A percentile compares a stretch with the other conserved stretches of the same genome.
These are phyloP conservation scores for Chaetomium sp. DNA, from an alignment of 2,329 filamentous ascomycete genomes.

Conservation along the genomic window DNA sequence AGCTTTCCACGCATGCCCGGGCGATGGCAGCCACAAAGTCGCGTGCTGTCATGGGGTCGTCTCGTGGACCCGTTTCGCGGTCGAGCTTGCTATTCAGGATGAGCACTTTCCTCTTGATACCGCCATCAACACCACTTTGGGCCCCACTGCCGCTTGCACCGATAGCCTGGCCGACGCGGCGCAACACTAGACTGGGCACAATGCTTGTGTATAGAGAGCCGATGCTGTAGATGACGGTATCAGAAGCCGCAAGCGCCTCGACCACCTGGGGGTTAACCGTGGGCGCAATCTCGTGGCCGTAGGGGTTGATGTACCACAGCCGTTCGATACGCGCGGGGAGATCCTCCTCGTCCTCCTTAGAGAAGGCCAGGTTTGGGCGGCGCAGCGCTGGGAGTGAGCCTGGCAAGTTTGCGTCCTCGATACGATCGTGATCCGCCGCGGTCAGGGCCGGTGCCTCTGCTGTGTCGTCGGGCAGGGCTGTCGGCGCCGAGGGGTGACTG, in stretches of 20 bases:
- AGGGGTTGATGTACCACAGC: constrained; percentile 97
- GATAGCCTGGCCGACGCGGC: constrained; percentile 63
- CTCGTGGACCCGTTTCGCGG: constrained; percentile 72
- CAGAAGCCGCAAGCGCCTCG: constrained; percentile 55
- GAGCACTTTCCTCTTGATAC: constrained; percentile 61
- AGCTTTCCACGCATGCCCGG: constrained; percentile 64
- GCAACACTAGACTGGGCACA: constrained; percentile 72
- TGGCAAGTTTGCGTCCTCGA: constrained; percentile 75
- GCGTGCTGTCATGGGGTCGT: constrained; percentile 59
- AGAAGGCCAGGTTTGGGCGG: constrained; percentile 74
- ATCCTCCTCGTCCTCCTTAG: constrained; percentile 68
- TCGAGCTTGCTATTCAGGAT: constrained; percentile 80
- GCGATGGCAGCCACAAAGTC: constrained; percentile 81
- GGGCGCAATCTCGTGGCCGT: constrained; percentile 90
- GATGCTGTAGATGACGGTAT: constrained; percentile 80
- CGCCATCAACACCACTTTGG: constrained; percentile 23
- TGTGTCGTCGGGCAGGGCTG: constrained; percentile 38
- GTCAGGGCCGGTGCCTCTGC: constrained; percentile 16
- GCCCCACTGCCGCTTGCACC: constrained; percentile 28
- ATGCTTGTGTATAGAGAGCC: constrained; percentile 91
- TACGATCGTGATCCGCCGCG: constrained; percentile 51
- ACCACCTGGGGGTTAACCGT: constrained; percentile 76
- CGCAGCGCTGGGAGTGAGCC: constrained; percentile 75
- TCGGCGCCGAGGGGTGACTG: constrained; percentile 70
- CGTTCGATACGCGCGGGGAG: constrained; percentile 70